phyloP scores from a whole-genome alignment of 2,329 filamentous ascomycete species.

The Ophiocordyceps camponoti-rufipedis region DNA sequence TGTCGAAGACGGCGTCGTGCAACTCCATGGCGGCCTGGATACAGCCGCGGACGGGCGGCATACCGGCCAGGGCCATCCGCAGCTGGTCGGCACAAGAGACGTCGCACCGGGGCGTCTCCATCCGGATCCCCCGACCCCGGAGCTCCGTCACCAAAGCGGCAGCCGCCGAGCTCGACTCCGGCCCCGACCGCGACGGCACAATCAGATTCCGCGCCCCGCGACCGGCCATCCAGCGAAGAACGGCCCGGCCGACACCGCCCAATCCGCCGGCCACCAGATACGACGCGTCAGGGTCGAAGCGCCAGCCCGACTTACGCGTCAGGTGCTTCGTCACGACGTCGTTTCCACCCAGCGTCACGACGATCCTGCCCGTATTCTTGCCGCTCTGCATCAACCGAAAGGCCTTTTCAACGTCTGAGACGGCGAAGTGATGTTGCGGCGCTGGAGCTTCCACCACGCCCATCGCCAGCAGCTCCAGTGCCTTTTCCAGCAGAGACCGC shows the following conservation, averaged over 20 bases:
- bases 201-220: background rate
- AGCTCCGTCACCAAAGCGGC: background rate
- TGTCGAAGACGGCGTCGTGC: background rate
- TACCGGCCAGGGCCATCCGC: background rate
- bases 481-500: background rate
- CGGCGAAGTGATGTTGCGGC: background rate
- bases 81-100: background rate
- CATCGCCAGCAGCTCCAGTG: background rate
- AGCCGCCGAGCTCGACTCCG: background rate
- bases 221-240: background rate
- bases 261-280: background rate
- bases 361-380: background rate
- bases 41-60: background rate
- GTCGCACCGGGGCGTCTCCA: background rate
- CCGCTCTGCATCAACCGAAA: slow-evolving; percentile 1
- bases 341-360: background rate
- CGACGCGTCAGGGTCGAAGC: background rate
- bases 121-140: background rate
- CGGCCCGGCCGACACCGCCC: background rate
- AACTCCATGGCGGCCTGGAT: background rate
- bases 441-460: background rate
- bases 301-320: background rate
- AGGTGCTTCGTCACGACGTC: background rate
- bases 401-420: background rate
- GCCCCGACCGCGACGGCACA: background rate